Conservation (phyloP, 129 eudicot genomes). For the Smallanthus sonchifolius region DNA sequence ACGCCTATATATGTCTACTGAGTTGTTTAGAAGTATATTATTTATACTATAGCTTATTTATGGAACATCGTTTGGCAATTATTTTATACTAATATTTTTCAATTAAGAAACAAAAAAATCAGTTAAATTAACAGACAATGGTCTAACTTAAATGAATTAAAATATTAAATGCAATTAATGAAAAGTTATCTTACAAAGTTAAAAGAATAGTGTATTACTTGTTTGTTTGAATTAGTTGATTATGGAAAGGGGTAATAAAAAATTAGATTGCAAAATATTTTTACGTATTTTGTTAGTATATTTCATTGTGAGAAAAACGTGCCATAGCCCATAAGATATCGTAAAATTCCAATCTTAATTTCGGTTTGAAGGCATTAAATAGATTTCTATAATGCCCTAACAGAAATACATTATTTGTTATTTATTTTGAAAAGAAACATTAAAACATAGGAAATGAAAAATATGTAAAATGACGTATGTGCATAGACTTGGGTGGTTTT, state of each 20-base stretch:
- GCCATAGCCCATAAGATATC: background rate
- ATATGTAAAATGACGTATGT: background rate
- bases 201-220: background rate
- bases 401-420: background rate
- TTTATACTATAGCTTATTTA: background rate
- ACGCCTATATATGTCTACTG: background rate
- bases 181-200: background rate
- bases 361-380: background rate
- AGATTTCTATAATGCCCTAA: background rate
- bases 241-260: background rate
- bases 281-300: too few relatives aligned
- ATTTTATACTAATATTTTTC: background rate
- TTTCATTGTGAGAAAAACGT: background rate
- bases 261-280: too few relatives aligned
- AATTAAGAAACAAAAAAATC: background rate
- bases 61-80: background rate
- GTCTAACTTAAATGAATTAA: background rate
- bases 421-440: background rate
- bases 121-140: background rate
- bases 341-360: background rate
- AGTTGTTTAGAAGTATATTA: conserved; percentile 2
- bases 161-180: background rate
- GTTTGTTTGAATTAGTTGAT: background rate
- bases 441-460: background rate
- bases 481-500: background rate